These are phyloP conservation scores for Gelatoporia subvermispora DNA, from an alignment of 768 basidiomycete species.

Conservation along the genomic window DNA sequence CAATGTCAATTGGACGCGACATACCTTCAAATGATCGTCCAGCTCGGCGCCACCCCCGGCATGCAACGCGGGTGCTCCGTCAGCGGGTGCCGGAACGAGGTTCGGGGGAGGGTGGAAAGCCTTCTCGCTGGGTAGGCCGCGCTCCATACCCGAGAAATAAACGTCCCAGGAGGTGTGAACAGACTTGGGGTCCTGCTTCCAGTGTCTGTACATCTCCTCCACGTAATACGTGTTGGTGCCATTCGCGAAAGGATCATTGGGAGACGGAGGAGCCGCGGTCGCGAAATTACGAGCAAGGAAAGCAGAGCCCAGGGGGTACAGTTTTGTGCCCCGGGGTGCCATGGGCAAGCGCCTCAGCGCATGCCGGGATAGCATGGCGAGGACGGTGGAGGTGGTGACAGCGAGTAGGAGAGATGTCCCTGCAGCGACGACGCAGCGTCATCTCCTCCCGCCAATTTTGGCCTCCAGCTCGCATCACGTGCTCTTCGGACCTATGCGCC, in stretches of 20 bases:
- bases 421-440: neutral
- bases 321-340: slow-evolving; percentile 19
- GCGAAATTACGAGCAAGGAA: slow-evolving; percentile 36
- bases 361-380: slow-evolving; percentile 34
- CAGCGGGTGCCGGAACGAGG: slow-evolving; percentile 60
- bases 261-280: slow-evolving; percentile 54
- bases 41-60: slow-evolving; percentile 62
- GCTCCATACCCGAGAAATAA: slow-evolving; percentile 92
- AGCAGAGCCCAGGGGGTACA: slow-evolving; percentile 15
- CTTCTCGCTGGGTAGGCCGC: slow-evolving; percentile 70
- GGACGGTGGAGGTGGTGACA: neutral
- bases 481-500: neutral
- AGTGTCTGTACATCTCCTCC: slow-evolving; percentile 93
- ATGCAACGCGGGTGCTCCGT: slow-evolving; percentile 17
- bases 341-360: slow-evolving; percentile 31
- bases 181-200: slow-evolving; percentile 84
- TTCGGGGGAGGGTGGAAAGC: slow-evolving; percentile 85
- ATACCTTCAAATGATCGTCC: slow-evolving; percentile 91
- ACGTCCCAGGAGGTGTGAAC: slow-evolving; percentile 94
- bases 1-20: neutral
- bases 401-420: neutral
- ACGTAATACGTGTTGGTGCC: slow-evolving; percentile 95
- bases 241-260: slow-evolving; percentile 86
- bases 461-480: neutral
- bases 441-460: slow-evolving; percentile 3